Conservation (phyloP, 2,329 filamentous ascomycete species). For the Anthostomella pinea region DNA sequence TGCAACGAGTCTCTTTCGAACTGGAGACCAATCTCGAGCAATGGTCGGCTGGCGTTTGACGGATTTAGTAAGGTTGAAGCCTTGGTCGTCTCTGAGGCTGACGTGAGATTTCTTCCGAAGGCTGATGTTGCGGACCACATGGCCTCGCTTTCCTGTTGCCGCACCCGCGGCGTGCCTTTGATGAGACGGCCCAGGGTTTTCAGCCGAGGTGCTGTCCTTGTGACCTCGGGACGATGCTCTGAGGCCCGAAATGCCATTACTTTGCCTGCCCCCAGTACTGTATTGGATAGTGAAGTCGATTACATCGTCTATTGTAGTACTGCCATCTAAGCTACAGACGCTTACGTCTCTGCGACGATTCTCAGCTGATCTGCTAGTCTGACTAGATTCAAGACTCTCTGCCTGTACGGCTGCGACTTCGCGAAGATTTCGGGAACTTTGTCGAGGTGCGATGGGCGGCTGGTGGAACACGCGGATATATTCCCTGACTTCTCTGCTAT, state of each 20-base stretch:
- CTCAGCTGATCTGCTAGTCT: conserved; percentile 6
- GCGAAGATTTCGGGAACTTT: conserved; percentile 22
- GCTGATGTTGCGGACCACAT: conserved; percentile 34
- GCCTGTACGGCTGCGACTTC: conserved; percentile 2
- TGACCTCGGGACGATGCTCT: conserved; percentile 3
- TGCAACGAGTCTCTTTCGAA: conserved; percentile 67
- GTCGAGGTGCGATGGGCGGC: conserved; percentile 24
- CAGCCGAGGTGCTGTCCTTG: conserved; percentile 4
- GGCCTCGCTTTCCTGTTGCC: conserved; percentile 15
- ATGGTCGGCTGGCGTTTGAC: conserved; percentile 63
- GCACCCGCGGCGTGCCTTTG: no score
- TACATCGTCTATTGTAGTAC: conserved; percentile 27
- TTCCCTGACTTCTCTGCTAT: conserved; percentile 27
- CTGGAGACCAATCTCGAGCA: conserved; percentile 67
- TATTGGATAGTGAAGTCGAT: conserved; percentile 26
- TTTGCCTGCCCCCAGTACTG: conserved; percentile 9
- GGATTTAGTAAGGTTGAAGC: conserved; percentile 51
- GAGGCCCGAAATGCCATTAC: conserved; percentile 1
- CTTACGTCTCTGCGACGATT: conserved; percentile 18
- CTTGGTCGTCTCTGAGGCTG: conserved; percentile 48
- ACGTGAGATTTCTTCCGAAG: conserved; percentile 52
- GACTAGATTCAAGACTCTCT: conserved; percentile 4
- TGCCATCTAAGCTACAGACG: conserved; percentile 29
- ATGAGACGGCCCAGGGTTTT: conserved; percentile 5
- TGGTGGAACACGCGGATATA: conserved; percentile 29